Conservation (phyloP, 179 eudicot genomes). For the Gypsophila paniculata region DNA sequence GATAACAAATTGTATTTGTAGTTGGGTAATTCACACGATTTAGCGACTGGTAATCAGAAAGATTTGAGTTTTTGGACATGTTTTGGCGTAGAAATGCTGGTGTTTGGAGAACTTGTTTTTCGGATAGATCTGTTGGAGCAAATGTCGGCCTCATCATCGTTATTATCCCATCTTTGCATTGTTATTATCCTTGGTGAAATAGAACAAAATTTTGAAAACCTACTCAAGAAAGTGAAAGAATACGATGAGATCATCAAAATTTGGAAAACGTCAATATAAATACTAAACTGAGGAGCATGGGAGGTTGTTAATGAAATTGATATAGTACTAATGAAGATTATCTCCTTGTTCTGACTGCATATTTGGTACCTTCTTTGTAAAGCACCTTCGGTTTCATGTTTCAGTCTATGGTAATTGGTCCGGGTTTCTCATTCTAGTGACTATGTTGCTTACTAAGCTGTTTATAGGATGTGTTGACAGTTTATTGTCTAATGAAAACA, state of each 20-base stretch:
- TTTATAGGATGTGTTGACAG: slow-evolving; percentile 24
- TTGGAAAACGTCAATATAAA: background rate
- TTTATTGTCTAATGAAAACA: slow-evolving; percentile 23
- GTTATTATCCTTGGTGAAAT: too few relatives aligned
- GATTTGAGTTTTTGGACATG: background rate
- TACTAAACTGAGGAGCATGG: background rate
- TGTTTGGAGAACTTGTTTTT: background rate
- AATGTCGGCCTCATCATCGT: background rate
- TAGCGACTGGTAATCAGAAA: too few relatives aligned
- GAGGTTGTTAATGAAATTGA: background rate
- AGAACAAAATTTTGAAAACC: too few relatives aligned
- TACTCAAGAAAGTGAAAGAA: too few relatives aligned
- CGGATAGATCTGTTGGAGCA: background rate
- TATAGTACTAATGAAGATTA: background rate
- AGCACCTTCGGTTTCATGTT: background rate
- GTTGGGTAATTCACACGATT: background rate
- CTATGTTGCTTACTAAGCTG: background rate
- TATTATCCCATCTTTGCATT: too few relatives aligned
- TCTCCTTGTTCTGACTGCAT: background rate
- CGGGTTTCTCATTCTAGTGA: background rate
- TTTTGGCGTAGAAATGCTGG: background rate
- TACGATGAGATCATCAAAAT: too few relatives aligned
- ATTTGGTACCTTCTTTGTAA: background rate
- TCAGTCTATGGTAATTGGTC: slow-evolving; percentile 5
- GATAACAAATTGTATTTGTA: too few relatives aligned